These are phyloP conservation scores for Ganoderma resinaceum DNA, from an alignment of 1,284 basidiomycete genomes.

Conservation along the genomic window DNA sequence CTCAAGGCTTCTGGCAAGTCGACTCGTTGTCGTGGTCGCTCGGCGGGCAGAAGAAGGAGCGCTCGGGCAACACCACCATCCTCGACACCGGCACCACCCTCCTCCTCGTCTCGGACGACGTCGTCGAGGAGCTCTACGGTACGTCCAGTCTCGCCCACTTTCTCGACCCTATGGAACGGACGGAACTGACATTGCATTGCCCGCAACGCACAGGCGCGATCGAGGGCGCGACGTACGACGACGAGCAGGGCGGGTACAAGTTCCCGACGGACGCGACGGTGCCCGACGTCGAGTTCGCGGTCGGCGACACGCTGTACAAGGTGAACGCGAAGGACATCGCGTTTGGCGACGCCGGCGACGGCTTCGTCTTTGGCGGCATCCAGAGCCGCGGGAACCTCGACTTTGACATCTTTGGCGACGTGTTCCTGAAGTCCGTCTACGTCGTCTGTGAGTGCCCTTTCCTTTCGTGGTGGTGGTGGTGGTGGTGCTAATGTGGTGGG, in stretches of 20 bases:
- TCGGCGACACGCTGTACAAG: constrained; percentile 42
- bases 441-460: constrained; percentile 43
- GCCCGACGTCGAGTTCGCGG: constrained; percentile 44
- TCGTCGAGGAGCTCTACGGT: constrained; percentile 42
- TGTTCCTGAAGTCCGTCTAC: constrained; percentile 48
- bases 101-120: constrained; percentile 41
- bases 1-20: constrained; percentile 46
- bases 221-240: constrained; percentile 42
- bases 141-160: constrained; percentile 2
- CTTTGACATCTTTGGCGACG: constrained; percentile 48
- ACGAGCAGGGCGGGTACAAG: constrained; percentile 45
- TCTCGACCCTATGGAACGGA: neutral
- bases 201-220: constrained; percentile 38
- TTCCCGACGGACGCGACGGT: constrained; percentile 42
- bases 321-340: constrained; percentile 43
- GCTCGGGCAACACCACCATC: constrained; percentile 44
- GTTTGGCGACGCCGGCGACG: constrained; percentile 36
- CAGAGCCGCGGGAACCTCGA: constrained; percentile 46
- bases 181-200: too few relatives aligned
- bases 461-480: neutral
- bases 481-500: neutral
- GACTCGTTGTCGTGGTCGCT: constrained; percentile 36
- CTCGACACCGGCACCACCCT: constrained; percentile 51
- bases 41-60: constrained; percentile 37
- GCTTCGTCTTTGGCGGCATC: constrained; percentile 41